A percentile compares a stretch with the other conserved stretches of the same genome.
Conservation (phyloP, 192 early-diverging fungal species). For the Oehlia diaphana region DNA sequence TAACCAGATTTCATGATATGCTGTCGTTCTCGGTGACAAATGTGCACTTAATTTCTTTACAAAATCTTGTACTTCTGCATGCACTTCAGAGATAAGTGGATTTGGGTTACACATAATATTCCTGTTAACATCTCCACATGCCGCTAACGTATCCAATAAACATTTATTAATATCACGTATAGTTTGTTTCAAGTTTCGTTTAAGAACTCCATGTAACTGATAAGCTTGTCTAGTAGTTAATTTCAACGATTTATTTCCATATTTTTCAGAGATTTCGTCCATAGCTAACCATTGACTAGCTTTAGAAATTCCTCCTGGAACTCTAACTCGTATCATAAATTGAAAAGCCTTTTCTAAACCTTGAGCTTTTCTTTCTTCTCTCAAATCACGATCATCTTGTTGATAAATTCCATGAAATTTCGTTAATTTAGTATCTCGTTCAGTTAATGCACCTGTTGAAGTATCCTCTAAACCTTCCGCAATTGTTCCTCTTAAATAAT, state of each 20-base stretch:
- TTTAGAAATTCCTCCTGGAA: constrained; percentile 88
- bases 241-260: constrained; percentile 89
- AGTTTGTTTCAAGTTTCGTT: constrained; percentile 82
- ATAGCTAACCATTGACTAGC: constrained; percentile 92
- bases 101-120: constrained; percentile 95
- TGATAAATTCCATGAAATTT: constrained; percentile 98
- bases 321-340: constrained; percentile 96
- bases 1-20: constrained; percentile 98
- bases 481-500: constrained; percentile 93
- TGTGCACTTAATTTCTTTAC: constrained; percentile 70
- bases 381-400: constrained; percentile 95
- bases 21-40: constrained; percentile 80
- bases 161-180: constrained; percentile 92
- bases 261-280: constrained; percentile 83
- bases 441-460: constrained; percentile 80
- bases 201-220: constrained; percentile 96
- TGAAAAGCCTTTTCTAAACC: constrained; percentile 90
- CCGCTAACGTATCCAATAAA: constrained; percentile 90
- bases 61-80: constrained; percentile 77
- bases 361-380: constrained; percentile 78
- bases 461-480: constrained; percentile 78
- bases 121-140: constrained; percentile 97
- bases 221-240: constrained; percentile 96
- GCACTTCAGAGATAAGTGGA: constrained; percentile 75
- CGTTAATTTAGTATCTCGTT: constrained; percentile 88